Conservation (phyloP, 2,329 filamentous ascomycete species). For the Neoscytalidium dimidiatum region DNA sequence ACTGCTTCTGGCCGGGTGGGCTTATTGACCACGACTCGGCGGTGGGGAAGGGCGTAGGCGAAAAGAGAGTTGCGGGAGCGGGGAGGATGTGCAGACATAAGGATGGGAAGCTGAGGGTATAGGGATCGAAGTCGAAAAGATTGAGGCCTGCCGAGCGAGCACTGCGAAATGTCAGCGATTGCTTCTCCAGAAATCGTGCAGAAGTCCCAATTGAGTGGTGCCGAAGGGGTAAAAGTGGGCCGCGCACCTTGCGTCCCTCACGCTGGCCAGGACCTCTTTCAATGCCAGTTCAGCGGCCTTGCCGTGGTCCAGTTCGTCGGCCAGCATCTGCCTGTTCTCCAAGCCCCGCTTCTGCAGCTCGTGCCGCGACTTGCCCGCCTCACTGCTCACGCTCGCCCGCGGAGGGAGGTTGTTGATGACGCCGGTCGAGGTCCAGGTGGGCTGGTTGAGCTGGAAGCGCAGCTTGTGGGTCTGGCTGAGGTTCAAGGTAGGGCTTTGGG, state of each 20-base stretch:
- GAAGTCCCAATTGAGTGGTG: not conserved
- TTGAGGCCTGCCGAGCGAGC: constrained; percentile 45
- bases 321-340: constrained; percentile 63
- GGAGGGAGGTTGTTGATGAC: constrained; percentile 73
- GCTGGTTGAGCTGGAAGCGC: constrained; percentile 58
- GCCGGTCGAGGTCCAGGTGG: constrained; percentile 75
- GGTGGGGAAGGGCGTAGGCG: constrained; percentile 75
- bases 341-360: constrained; percentile 57
- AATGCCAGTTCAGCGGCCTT: constrained; percentile 82
- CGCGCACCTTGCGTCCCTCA: constrained; percentile 76
- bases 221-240: not conserved
- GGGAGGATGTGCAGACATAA: constrained; percentile 80
- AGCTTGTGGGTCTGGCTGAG: constrained; percentile 38
- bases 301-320: constrained; percentile 76
- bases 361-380: constrained; percentile 28
- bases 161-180: constrained; percentile 15
- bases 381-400: constrained; percentile 32
- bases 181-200: not conserved
- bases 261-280: constrained; percentile 76
- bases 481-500: constrained; percentile 28
- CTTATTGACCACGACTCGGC: constrained; percentile 78
- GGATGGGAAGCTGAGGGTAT: constrained; percentile 81
- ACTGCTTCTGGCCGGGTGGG: constrained; percentile 73
- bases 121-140: constrained; percentile 78
- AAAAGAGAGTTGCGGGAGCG: constrained; percentile 79